Evolutionary conservation across 1,139 yeast genomes (phyloP).

Genomic region (Taphrina pruni): DNA sequence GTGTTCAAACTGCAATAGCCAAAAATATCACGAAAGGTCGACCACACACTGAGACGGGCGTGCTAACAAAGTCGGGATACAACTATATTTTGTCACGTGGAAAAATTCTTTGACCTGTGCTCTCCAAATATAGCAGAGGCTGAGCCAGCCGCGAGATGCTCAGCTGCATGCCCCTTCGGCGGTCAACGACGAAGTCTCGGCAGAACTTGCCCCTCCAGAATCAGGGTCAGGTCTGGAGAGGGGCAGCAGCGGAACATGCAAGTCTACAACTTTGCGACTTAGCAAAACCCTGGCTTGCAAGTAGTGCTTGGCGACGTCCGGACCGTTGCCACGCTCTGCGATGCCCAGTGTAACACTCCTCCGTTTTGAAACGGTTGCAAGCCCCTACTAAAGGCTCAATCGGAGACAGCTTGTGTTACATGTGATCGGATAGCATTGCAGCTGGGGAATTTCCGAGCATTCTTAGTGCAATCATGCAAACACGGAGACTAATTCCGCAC

Average conservation of each 20-base stretch:
- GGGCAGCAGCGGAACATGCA: no score
- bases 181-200: slow-evolving; percentile 10
- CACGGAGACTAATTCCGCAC: slow-evolving; percentile 20
- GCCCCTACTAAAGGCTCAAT: neutral
- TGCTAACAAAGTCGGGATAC: no score
- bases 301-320: neutral
- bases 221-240: no score
- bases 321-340: neutral
- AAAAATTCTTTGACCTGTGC: neutral
- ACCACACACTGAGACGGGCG: no score
- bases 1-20: neutral
- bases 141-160: slow-evolving; percentile 11
- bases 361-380: neutral
- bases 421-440: neutral
- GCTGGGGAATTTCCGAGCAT: slow-evolving; percentile 3
- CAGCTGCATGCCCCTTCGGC: neutral
- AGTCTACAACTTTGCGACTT: no score
- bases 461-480: slow-evolving; percentile 4
- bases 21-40: neutral
- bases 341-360: neutral
- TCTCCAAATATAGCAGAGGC: slow-evolving; percentile 15
- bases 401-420: neutral
- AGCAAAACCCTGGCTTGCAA: neutral
- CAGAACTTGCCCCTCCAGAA: slow-evolving; percentile 3
- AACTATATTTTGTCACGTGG: slow-evolving; percentile 2